Base-by-base conservation (phyloP, 108 stramenopile species). In the Mayamaea pseudoterrestris region DNA sequence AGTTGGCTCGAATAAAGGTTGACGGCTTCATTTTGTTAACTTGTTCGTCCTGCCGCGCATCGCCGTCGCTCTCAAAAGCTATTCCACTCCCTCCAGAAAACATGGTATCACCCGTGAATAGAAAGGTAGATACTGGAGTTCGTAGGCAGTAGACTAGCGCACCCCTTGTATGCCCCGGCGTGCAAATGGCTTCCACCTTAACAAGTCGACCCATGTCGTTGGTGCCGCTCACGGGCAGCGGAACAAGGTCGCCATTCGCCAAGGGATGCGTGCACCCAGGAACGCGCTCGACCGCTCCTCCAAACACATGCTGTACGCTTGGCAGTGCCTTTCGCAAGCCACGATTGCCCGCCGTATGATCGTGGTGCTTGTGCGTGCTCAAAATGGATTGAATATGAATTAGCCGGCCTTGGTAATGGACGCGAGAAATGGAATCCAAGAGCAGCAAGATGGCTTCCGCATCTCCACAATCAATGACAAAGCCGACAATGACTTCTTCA, bases 41-140 rank as follows among this genome's bases (percentile, higher is more conserved):
- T 50, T 51, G 27, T 36, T 66, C 21, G 23, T 72, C 63, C 39
- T 61, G 46, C 48, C 73, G 52, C 27, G 20, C 35, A 47, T 79
- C 78, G 20, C 73, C 41, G 50, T 84, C 87, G 0, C 80, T 60
- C 57, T 90, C 87, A 55, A 90, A 90, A 0, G 87, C 73, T 4
- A 82, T 83, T 20, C 87, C 87, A 0, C 61, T 64, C 22, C 83
- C 87, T 26, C 74, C 87, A 26, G 60, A 66, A 50, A 90, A 90
- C 45, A 90, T 80, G 16, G 83, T 73, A 52, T 90, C 87, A 7
- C 87, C 87, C 11, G 80, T 83, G 50, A 90, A 90, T 32, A 84
- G 25, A 64, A 68, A 78, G 1, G 29, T 53, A 14, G 54, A 64
- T 12, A 43, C 13, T 35, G 64, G 69, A 31, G 58, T 59, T 24